Evolutionary conservation across 2,329 filamentous ascomycete species (phyloP).

Genomic region (Pseudovirgaria hyperparasitica): DNA sequence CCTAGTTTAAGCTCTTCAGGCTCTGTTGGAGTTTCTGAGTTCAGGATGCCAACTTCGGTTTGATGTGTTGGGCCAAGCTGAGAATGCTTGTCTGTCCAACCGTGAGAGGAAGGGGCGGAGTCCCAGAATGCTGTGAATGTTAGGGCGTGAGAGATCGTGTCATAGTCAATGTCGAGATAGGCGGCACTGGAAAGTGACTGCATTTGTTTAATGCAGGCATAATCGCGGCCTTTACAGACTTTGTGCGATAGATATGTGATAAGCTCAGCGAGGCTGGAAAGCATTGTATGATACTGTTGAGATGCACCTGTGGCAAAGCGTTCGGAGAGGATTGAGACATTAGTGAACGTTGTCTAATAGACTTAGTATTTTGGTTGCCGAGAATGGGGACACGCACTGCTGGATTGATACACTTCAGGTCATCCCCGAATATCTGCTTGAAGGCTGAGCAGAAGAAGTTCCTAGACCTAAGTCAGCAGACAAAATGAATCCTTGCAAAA

Average conservation of each 20-base stretch:
- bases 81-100: conserved; percentile 35
- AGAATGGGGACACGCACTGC: conserved; percentile 23
- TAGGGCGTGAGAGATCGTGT: conserved; percentile 52
- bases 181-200: conserved; percentile 40
- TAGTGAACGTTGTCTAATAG: conserved; percentile 47
- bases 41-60: conserved; percentile 72
- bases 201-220: conserved; percentile 38
- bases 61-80: conserved; percentile 31
- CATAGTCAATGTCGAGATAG: conserved; percentile 66
- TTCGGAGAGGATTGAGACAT: conserved; percentile 40
- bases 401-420: conserved; percentile 41
- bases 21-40: conserved; percentile 50
- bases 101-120: conserved; percentile 10
- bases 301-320: conserved; percentile 50
- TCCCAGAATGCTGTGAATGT: conserved; percentile 54
- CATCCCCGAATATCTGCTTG: conserved; percentile 41
- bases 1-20: conserved; percentile 65
- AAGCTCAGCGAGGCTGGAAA: conserved; percentile 46
- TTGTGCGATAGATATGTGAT: conserved; percentile 38
- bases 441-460: conserved; percentile 45
- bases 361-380: conserved; percentile 2
- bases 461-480: conserved; percentile 16
- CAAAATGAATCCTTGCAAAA: conserved; percentile 3
- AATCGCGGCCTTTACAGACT: conserved; percentile 37
- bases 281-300: conserved; percentile 57